Conservation (phyloP, 2,329 filamentous ascomycete genomes). For the Aureobasidium sp. region DNA sequence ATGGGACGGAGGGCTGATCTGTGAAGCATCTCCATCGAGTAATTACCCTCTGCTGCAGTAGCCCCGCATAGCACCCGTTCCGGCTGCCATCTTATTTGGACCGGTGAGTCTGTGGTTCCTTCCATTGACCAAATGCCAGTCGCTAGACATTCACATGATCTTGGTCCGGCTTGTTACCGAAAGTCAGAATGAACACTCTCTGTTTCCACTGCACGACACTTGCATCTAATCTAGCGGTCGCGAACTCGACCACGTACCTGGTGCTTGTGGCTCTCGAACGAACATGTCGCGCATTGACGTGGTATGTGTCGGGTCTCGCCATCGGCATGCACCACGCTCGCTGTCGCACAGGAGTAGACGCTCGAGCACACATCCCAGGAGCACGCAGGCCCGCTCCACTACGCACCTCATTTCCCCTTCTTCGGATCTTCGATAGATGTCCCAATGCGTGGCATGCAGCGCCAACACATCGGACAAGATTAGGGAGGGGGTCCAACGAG, state of each 20-base stretch:
- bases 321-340: constrained; percentile 15
- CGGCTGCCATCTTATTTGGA: background rate
- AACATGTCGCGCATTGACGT: constrained; percentile 13
- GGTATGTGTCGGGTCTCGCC: constrained; percentile 2
- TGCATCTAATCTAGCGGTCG: background rate
- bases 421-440: constrained; percentile 6
- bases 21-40: background rate
- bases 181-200: background rate
- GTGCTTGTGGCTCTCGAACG: constrained; percentile 5
- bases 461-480: constrained; percentile 14
- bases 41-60: constrained; percentile 10
- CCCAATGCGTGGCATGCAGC: constrained; percentile 12
- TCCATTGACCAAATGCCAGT: background rate
- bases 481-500: constrained; percentile 4
- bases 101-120: constrained; percentile 1
- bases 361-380: constrained; percentile 8
- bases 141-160: constrained; percentile 3
- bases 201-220: constrained; percentile 9
- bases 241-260: constrained; percentile 12
- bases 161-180: constrained; percentile 14
- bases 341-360: constrained; percentile 11
- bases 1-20: background rate
- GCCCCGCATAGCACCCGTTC: constrained; percentile 4
- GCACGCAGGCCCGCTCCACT: constrained; percentile 2
- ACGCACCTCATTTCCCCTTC: constrained; percentile 8